These are phyloP conservation scores for Racocetra persica DNA, from an alignment of 371 early-diverging fungal species.

Conservation along the genomic window DNA sequence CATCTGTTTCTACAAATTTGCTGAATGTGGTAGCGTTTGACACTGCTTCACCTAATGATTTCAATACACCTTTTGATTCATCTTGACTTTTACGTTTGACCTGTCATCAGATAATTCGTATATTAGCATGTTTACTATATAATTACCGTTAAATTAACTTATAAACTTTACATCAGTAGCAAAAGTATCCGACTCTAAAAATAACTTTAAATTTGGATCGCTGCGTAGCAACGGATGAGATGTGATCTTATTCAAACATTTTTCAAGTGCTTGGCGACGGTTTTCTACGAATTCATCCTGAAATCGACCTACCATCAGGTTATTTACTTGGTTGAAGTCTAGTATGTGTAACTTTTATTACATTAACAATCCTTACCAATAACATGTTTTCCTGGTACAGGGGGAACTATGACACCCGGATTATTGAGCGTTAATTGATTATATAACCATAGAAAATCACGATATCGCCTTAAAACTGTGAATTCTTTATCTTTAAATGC, in stretches of 20 bases:
- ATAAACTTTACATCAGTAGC: constrained; percentile 61
- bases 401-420: constrained; percentile 93
- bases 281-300: constrained; percentile 95
- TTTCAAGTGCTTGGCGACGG: constrained; percentile 84
- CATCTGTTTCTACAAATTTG: constrained; percentile 64
- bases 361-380: constrained; percentile 59
- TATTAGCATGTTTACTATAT: neutral
- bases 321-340: neutral
- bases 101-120: constrained; percentile 43
- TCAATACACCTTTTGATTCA: constrained; percentile 62
- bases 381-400: constrained; percentile 94
- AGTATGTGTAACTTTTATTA: neutral
- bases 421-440: constrained; percentile 80
- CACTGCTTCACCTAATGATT: constrained; percentile 60
- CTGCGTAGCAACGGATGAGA: constrained; percentile 85
- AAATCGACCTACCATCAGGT: constrained; percentile 76
- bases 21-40: constrained; percentile 57
- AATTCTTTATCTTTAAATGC: constrained; percentile 77
- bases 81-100: constrained; percentile 57
- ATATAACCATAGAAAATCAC: constrained; percentile 95
- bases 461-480: constrained; percentile 85
- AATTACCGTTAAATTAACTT: neutral
- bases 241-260: constrained; percentile 81
- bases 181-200: constrained; percentile 90
- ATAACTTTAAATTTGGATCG: constrained; percentile 84